A percentile compares a stretch with the other conserved stretches of the same genome.
Conservation (phyloP, 1,139 yeast species). For the Kurtzmaniella quercitrusa region DNA sequence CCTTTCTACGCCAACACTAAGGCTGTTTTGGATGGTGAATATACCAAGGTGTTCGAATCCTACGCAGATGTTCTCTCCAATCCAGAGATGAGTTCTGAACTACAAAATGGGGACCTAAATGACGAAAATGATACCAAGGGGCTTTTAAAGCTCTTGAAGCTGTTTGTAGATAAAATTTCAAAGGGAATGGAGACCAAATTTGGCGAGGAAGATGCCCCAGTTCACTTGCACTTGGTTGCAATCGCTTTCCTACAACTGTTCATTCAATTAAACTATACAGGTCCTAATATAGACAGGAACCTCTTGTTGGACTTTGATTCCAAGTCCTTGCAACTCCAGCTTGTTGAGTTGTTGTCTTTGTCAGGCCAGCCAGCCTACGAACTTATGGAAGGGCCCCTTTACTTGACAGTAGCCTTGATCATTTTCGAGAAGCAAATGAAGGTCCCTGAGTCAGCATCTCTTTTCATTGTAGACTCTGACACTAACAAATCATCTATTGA, state of each 20-base stretch:
- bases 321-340: conserved; percentile 24
- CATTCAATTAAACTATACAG: conserved; percentile 77
- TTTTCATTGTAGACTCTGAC: conserved; percentile 15
- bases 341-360: conserved; percentile 38
- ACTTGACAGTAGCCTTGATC: conserved; percentile 43
- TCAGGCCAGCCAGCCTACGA: conserved; percentile 67
- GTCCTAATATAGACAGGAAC: conserved; percentile 56
- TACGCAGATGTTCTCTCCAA: background rate
- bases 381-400: conserved; percentile 51
- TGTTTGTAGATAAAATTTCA: conserved; percentile 17
- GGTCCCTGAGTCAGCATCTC: conserved; percentile 24
- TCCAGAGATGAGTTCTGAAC: background rate
- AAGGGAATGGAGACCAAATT: conserved; percentile 8
- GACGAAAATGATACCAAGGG: background rate
- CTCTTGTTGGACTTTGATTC: conserved; percentile 31
- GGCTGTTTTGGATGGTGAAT: conserved; percentile 10
- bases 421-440: conserved; percentile 48
- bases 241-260: conserved; percentile 63
- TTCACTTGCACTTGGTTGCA: conserved; percentile 39
- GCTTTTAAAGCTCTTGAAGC: background rate
- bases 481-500: conserved; percentile 12
- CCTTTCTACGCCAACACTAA: conserved; percentile 12
- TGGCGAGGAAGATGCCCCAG: conserved; percentile 10
- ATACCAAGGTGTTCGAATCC: background rate
- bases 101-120: background rate